Base-by-base conservation (phyloP, 495 filamentous ascomycete species). In the Penicillium daleae region DNA sequence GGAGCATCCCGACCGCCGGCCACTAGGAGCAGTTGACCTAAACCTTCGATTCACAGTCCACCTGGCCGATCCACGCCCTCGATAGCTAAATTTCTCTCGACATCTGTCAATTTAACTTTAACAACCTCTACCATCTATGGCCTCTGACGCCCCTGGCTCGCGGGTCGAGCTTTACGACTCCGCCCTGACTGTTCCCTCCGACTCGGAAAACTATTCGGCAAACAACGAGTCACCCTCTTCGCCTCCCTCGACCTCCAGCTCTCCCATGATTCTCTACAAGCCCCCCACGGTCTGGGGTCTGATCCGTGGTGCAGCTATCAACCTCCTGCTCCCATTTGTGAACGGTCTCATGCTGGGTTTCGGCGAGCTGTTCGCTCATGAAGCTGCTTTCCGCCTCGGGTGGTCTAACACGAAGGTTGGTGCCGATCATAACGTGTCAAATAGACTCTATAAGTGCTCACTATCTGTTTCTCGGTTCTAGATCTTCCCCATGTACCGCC, bases 271-370 rank as follows among this genome's bases (percentile, higher is more conserved):
- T 31, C 83, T 98, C 33, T 99, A 98, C 83, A 85, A 87, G 33
- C 91, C 92, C 17, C 93, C 96, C 0, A 95, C 92, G 0, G 56
- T 94, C 33, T 94, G 90, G 90, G 85, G 90, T 31, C 71, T 99
- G 40, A 55, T 97, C 53, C 87, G 94, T 35, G 92, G 95, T 8
- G 92, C 92, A 7, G 92, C 92, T 5, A 98, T 99, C 77, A 99
- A 99, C 73, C 80, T 99, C 8, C 61, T 99, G 0, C 80, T 99
- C 3, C 95, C 95, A 0, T 99, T 99, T 64, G 86, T 99, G 67
- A 99, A 99, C 76, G 95, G 95, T 22, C 83, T 99, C 77, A 99
- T 99, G 95, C 78, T 99, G 57, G 95, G 95, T 6, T 97, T 99
- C 70, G 95, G 95, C 24, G 95, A 99, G 77, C 79, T 99, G 39